These are phyloP conservation scores for Zygoascus sp. DNA, from an alignment of 1,139 yeast genomes.

Conservation along the genomic window DNA sequence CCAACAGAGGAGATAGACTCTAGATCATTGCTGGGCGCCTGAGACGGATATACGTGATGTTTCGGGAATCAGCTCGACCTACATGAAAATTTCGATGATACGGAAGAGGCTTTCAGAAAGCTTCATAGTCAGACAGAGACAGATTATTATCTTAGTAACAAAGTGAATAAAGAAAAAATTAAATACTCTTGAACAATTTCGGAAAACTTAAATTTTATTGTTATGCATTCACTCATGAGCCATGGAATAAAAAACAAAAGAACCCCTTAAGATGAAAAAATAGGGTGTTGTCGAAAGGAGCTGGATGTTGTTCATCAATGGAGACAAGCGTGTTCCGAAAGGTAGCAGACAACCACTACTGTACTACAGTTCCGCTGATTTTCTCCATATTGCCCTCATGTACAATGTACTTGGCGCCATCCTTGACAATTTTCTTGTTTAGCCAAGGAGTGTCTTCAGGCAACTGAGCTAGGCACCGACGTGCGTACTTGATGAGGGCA, in stretches of 20 bases:
- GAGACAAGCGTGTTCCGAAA: too few species aligned
- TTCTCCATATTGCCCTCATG: conserved; percentile 17
- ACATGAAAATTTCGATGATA: too few species aligned
- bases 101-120: too few species aligned
- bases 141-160: too few species aligned
- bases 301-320: too few species aligned
- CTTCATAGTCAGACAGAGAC: too few species aligned
- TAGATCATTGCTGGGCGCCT: conserved; percentile 37
- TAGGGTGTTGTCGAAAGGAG: too few species aligned
- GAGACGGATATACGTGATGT: conserved; percentile 30
- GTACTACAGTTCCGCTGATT: conserved; percentile 7
- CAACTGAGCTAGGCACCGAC: conserved; percentile 30
- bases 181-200: not conserved
- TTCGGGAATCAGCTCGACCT: conserved; percentile 37
- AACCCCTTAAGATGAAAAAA: not conserved
- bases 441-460: conserved; percentile 34
- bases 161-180: not conserved
- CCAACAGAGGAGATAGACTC: conserved; percentile 23
- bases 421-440: conserved; percentile 27
- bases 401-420: conserved; percentile 27
- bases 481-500: conserved; percentile 30
- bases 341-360: too few species aligned
- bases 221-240: not conserved
- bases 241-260: not conserved
- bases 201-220: not conserved